Conservation (phyloP, 2,329 filamentous ascomycete species). For the Exophiala bonariae region DNA sequence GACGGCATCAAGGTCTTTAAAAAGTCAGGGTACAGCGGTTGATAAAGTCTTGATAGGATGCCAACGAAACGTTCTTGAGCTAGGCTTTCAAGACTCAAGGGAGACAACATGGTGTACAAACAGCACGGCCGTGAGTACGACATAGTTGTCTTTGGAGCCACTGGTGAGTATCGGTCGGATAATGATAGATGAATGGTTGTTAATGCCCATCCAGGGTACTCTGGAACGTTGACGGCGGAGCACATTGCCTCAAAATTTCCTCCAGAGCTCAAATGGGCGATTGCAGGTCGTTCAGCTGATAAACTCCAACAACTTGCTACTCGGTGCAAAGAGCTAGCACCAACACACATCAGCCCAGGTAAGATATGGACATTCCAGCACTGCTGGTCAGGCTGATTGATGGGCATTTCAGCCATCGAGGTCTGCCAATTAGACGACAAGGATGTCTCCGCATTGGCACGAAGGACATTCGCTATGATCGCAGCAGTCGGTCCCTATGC, state of each 20-base stretch:
- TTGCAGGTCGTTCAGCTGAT: slow-evolving; percentile 72
- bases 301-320: slow-evolving; percentile 70
- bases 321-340: slow-evolving; percentile 64
- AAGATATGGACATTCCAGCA: slow-evolving; percentile 31
- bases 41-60: too few species aligned
- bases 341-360: slow-evolving; percentile 71
- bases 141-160: neutral
- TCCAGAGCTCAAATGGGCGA: slow-evolving; percentile 78
- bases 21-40: too few species aligned
- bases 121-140: neutral
- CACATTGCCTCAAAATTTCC: slow-evolving; percentile 70
- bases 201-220: slow-evolving; percentile 66
- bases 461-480: slow-evolving; percentile 58
- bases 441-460: slow-evolving; percentile 52
- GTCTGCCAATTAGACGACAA: slow-evolving; percentile 47
- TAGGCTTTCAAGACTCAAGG: too few species aligned
- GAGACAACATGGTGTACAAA: neutral
- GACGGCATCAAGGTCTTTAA: too few species aligned
- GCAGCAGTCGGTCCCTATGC: slow-evolving; percentile 63
- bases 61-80: too few species aligned
- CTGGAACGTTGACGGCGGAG: slow-evolving; percentile 72
- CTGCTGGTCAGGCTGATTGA: neutral
- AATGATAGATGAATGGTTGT: neutral
- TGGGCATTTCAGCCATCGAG: slow-evolving; percentile 42
- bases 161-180: neutral